Percentiles rank a stretch among this genome's conserved stretches.
phyloP scores from a whole-genome alignment of 192 early-diverging fungal species.

The Coemansia reversa region DNA sequence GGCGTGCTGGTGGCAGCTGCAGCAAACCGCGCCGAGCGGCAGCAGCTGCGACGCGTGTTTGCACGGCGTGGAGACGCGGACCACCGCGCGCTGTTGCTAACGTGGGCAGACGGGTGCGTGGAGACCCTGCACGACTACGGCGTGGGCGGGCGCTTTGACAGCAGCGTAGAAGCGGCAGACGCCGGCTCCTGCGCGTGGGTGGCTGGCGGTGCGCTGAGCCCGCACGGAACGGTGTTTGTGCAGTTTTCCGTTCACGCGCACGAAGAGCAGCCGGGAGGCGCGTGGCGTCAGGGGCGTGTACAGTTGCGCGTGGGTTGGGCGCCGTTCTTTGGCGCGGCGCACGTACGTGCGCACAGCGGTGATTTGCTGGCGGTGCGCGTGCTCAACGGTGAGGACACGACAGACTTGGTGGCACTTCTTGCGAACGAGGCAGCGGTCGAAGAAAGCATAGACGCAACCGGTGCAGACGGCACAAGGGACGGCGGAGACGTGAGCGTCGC shows the following conservation, averaged over 20 bases:
- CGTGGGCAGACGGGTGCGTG: conserved; percentile 49
- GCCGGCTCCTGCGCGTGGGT: conserved; percentile 27
- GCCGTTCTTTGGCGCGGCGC: conserved; percentile 43
- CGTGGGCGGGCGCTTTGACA: conserved; percentile 30
- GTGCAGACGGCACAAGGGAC: not conserved
- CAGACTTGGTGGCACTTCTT: conserved; percentile 49
- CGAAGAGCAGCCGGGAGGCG: conserved; percentile 33
- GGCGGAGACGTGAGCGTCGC: not conserved
- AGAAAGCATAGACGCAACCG: conserved; percentile 35
- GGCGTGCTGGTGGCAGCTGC: conserved; percentile 46
- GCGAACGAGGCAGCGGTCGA: conserved; percentile 46
- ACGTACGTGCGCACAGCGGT: conserved; percentile 49
- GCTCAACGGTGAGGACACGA: conserved; percentile 52
- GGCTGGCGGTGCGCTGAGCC: conserved; percentile 47
- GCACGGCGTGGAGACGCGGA: conserved; percentile 49
- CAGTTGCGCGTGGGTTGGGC: conserved; percentile 51
- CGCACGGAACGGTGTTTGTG: conserved; percentile 49
- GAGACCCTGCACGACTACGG: conserved; percentile 53
- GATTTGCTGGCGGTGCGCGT: conserved; percentile 52
- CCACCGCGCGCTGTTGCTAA: conserved; percentile 52
- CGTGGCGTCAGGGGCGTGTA: conserved; percentile 46
- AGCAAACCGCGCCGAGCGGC: conserved; percentile 53
- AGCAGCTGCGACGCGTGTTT: conserved; percentile 55
- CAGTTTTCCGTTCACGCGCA: conserved; percentile 42
- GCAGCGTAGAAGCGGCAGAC: conserved; percentile 27